Conservation (phyloP, 495 filamentous ascomycete genomes). For the Aspergillus leporis region DNA sequence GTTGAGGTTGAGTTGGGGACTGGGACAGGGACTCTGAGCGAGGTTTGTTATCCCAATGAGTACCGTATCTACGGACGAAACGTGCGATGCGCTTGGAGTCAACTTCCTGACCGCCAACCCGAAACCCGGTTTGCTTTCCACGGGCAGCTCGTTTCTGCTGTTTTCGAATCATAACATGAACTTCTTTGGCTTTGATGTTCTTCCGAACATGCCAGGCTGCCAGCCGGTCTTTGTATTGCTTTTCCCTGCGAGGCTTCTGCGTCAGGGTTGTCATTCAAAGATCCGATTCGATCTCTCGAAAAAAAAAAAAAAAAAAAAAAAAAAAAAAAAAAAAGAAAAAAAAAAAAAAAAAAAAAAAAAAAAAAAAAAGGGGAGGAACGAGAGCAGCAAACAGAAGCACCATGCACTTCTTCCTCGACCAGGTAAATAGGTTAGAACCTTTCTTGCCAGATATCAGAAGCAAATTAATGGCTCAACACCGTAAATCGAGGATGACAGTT, state of each 20-base stretch:
- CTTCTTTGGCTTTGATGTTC: constrained; percentile 47
- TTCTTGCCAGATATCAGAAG: background rate
- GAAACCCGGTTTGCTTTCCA: constrained; percentile 46
- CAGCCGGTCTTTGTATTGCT: constrained; percentile 50
- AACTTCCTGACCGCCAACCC: constrained; percentile 38
- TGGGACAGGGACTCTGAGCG: constrained; percentile 21
- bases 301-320: constrained; percentile 7
- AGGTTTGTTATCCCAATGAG: constrained; percentile 24
- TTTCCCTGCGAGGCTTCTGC: constrained; percentile 36
- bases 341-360: constrained; percentile 1
- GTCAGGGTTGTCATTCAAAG: constrained; percentile 12
- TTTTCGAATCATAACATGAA: constrained; percentile 45
- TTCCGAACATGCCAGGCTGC: constrained; percentile 46
- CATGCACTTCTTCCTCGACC: background rate
- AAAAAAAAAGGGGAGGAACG: constrained; percentile 1
- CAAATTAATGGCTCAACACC: background rate
- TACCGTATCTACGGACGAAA: constrained; percentile 39
- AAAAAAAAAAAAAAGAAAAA: constrained; percentile 19
- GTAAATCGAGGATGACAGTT: background rate
- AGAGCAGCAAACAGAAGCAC: constrained; percentile 11
- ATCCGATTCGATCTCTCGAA: constrained; percentile 10
- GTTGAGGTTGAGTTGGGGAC: constrained; percentile 8
- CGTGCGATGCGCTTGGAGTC: constrained; percentile 42
- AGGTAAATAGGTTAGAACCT: background rate
- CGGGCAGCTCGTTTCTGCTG: constrained; percentile 43